Percentiles rank a stretch among this genome's conserved stretches.
Evolutionary conservation across 2,329 filamentous ascomycete genomes (phyloP).

Genomic region (Sclerotinia nivalis): DNA sequence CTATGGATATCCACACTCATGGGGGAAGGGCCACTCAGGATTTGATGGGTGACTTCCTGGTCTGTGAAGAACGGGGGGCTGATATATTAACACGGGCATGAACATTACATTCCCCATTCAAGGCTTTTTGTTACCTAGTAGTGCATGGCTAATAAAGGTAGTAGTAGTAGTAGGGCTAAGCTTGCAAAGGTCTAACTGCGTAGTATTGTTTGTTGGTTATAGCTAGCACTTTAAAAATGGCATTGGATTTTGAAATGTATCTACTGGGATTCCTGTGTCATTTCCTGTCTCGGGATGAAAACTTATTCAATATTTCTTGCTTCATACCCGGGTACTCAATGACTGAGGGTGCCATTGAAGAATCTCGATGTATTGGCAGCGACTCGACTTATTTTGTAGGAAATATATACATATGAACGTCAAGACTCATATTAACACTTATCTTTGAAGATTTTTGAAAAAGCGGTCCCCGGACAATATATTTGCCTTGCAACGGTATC

Average conservation of each 20-base stretch:
- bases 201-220: not conserved
- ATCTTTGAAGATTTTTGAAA: not conserved
- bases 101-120: not conserved
- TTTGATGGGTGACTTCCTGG: not conserved
- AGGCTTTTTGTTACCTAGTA: not conserved
- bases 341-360: not conserved
- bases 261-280: not conserved
- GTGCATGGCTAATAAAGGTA: not conserved
- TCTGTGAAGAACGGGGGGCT: slow-evolving; percentile 9
- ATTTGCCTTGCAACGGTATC: not conserved
- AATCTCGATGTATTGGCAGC: slow-evolving; percentile 8
- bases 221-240: not conserved
- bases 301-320: not conserved
- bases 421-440: not conserved
- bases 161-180: not conserved
- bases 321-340: not conserved
- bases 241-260: slow-evolving; percentile 5
- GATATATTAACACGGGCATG: not conserved
- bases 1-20: not conserved
- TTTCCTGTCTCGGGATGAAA: not conserved
- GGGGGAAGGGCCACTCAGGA: not conserved
- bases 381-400: slow-evolving; percentile 6
- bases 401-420: slow-evolving; percentile 5
- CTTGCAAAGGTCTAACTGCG: not conserved
- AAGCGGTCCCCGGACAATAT: not conserved